Evolutionary conservation across 306 rosid genomes (phyloP).

Genomic region (Lathyrus oleraceus): DNA sequence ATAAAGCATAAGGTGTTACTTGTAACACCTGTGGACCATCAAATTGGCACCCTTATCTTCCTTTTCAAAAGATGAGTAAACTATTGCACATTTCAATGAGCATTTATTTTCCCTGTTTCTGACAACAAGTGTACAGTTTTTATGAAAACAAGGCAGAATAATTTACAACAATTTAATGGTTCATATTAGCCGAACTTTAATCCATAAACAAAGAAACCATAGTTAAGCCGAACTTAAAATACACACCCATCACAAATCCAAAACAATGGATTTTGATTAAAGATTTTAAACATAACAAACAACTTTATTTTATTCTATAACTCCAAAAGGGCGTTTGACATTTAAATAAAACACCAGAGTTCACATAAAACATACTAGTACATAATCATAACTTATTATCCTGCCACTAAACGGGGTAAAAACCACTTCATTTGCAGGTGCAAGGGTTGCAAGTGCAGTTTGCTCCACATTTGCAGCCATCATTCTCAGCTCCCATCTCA

Average conservation of each 20-base stretch:
- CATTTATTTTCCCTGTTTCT: background rate
- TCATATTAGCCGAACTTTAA: slow-evolving; percentile 15
- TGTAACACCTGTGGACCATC: background rate
- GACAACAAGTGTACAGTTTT: background rate
- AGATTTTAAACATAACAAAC: slow-evolving; percentile 19
- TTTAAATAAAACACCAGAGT: slow-evolving; percentile 9
- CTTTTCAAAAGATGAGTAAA: background rate
- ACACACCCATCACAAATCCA: slow-evolving; percentile 34
- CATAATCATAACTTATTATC: background rate
- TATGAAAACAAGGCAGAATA: background rate
- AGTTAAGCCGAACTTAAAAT: background rate
- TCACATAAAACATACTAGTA: background rate
- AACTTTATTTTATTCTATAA: slow-evolving; percentile 44
- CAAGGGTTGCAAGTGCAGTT: slow-evolving; percentile 84
- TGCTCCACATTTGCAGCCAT: slow-evolving; percentile 74
- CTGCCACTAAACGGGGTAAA: background rate
- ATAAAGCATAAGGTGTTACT: too few species aligned
- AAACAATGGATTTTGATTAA: background rate
- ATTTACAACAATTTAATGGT: background rate
- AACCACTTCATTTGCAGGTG: slow-evolving; percentile 59
- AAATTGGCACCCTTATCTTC: background rate
- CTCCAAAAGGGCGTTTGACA: background rate
- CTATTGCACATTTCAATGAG: background rate
- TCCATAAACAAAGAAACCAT: slow-evolving; percentile 28
- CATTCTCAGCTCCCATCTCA: slow-evolving; percentile 63